These are phyloP conservation scores for Fusarium avenaceum DNA, from an alignment of 2,329 filamentous ascomycete species.

Conservation along the genomic window DNA sequence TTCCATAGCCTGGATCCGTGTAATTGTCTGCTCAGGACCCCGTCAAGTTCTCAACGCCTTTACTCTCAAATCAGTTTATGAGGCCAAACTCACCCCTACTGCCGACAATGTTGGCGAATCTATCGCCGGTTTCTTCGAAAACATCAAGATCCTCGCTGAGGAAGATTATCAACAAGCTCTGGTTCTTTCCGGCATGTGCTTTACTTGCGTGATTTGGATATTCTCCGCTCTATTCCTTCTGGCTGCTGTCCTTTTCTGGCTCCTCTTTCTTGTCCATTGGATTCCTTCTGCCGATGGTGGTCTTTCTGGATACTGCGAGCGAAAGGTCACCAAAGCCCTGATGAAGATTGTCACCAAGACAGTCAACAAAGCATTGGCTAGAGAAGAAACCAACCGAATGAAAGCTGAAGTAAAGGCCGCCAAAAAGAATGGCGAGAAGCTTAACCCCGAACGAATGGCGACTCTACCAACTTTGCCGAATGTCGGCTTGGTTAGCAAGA, in stretches of 20 bases:
- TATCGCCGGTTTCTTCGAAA: constrained; percentile 83
- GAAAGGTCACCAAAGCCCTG: constrained; percentile 89
- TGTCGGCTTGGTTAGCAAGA: constrained; percentile 53
- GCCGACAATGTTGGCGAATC: constrained; percentile 69
- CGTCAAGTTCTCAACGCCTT: constrained; percentile 92
- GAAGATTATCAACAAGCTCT: constrained; percentile 83
- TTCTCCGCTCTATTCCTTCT: constrained; percentile 82
- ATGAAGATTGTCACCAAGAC: constrained; percentile 87
- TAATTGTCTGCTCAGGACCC: constrained; percentile 91
- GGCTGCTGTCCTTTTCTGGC: constrained; percentile 81
- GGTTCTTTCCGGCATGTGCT: constrained; percentile 91
- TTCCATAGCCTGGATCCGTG: constrained; percentile 81
- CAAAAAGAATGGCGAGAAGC: constrained; percentile 67
- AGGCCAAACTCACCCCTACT: constrained; percentile 74
- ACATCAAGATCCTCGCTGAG: constrained; percentile 79
- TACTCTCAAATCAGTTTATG: constrained; percentile 87
- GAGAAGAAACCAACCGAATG: constrained; percentile 74
- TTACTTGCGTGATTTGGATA: constrained; percentile 90
- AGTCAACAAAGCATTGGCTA: constrained; percentile 88
- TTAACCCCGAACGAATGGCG: constrained; percentile 67
- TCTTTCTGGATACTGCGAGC: constrained; percentile 86
- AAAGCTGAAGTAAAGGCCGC: constrained; percentile 65
- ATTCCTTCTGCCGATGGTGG: constrained; percentile 86
- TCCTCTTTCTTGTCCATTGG: constrained; percentile 92
- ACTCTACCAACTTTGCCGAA: constrained; percentile 74